Percentiles rank a stretch among this genome's conserved stretches.
These are phyloP conservation scores for Ganoderma sinense DNA, from an alignment of 1,284 basidiomycete genomes.

Conservation along the genomic window DNA sequence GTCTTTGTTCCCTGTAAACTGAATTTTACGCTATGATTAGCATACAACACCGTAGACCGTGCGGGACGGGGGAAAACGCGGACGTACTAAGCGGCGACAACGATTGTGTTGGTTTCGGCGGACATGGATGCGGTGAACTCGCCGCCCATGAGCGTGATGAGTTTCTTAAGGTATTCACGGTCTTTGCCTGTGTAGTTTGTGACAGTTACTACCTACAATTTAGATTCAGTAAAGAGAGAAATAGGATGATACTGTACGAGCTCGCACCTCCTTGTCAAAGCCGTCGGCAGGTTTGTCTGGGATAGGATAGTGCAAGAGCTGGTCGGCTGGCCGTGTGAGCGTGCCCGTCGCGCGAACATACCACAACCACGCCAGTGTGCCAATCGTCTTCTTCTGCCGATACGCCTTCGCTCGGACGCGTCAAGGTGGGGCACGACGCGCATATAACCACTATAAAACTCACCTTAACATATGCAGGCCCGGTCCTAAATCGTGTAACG, in stretches of 20 bases:
- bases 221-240: not conserved
- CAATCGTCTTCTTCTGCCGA: constrained; percentile 68
- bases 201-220: constrained; percentile 73
- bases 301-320: constrained; percentile 64
- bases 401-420: constrained; percentile 56
- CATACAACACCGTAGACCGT: not conserved
- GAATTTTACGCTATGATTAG: constrained; percentile 7
- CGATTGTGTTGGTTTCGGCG: constrained; percentile 69
- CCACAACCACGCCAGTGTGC: constrained; percentile 84
- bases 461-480: constrained; percentile 73
- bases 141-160: constrained; percentile 81
- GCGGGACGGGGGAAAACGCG: not conserved
- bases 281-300: constrained; percentile 49
- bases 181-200: constrained; percentile 89
- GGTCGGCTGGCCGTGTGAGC: constrained; percentile 73
- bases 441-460: constrained; percentile 15
- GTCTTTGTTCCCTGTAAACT: constrained; percentile 80
- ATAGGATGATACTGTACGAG: not conserved
- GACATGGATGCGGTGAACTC: constrained; percentile 85
- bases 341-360: constrained; percentile 72
- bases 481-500: constrained; percentile 72
- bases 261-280: constrained; percentile 48
- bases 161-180: constrained; percentile 85
- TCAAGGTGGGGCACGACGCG: not conserved
- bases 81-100: constrained; percentile 84